Conservation (phyloP, 371 early-diverging fungal genomes). For the Actinomucor elegans region DNA sequence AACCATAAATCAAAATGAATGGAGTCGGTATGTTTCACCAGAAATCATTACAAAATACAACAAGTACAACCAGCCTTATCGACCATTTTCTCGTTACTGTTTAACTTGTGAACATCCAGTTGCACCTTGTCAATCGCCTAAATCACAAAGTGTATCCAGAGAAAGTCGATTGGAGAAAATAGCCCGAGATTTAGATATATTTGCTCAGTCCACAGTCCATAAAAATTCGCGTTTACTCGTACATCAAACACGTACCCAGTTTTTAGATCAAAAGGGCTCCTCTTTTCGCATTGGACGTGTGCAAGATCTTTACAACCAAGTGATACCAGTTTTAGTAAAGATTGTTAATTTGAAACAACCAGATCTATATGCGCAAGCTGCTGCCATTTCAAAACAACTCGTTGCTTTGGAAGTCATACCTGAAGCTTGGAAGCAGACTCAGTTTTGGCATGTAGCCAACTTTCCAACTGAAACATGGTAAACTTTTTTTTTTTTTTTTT, state of each 20-base stretch:
- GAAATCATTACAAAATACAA: conserved; percentile 51
- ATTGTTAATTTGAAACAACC: conserved; percentile 15
- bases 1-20: conserved; percentile 54
- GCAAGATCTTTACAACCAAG: conserved; percentile 36
- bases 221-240: background rate
- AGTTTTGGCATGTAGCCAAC: conserved; percentile 64
- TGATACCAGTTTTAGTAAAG: conserved; percentile 26
- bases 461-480: conserved; percentile 64
- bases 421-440: conserved; percentile 70
- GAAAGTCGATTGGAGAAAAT: conserved; percentile 26
- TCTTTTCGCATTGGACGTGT: conserved; percentile 35
- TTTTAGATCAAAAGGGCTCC: conserved; percentile 23
- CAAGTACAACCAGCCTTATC: conserved; percentile 64
- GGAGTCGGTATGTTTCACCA: conserved; percentile 52
- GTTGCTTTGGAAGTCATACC: conserved; percentile 59
- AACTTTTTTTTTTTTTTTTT: background rate
- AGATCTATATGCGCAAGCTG: conserved; percentile 11
- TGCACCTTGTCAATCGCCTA: conserved; percentile 40
- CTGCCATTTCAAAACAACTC: conserved; percentile 41
- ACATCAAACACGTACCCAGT: conserved; percentile 1
- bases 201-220: conserved; percentile 4
- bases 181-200: conserved; percentile 6
- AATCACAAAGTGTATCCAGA: conserved; percentile 27
- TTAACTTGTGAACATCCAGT: conserved; percentile 65
- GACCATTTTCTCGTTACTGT: conserved; percentile 59